Conservation (phyloP, 2,329 filamentous ascomycete species). For the Diplocarpon rosae region DNA sequence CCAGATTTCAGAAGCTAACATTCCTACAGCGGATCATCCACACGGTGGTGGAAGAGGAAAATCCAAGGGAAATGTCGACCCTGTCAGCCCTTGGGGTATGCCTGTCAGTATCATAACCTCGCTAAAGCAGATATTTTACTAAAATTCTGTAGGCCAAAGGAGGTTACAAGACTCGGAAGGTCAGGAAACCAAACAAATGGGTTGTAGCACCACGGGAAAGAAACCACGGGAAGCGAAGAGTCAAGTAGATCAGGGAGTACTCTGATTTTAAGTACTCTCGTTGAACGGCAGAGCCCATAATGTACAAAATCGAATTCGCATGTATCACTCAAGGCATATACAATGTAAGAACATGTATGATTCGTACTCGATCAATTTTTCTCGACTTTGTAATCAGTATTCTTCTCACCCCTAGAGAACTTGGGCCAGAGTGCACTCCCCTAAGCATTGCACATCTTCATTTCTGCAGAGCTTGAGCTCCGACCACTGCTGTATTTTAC, state of each 20-base stretch:
- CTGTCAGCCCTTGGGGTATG: slow-evolving; percentile 91
- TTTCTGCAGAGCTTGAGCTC: no score
- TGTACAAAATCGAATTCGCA: no score
- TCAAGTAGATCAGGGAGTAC: slow-evolving; percentile 37
- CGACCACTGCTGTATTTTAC: no score
- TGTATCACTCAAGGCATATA: no score
- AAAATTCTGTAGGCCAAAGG: slow-evolving; percentile 52
- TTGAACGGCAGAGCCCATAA: no score
- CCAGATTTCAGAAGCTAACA: slow-evolving; percentile 19
- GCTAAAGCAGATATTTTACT: slow-evolving; percentile 23
- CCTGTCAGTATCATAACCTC: slow-evolving; percentile 53
- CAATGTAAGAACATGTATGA: no score
- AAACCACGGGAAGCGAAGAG: slow-evolving; percentile 82
- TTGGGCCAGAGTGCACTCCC: no score
- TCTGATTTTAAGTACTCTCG: background rate
- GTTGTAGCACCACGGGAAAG: slow-evolving; percentile 74
- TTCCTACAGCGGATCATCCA: slow-evolving; percentile 67
- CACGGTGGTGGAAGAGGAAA: slow-evolving; percentile 99
- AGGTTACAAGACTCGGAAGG: slow-evolving; percentile 84
- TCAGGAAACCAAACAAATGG: slow-evolving; percentile 83
- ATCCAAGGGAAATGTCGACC: slow-evolving; percentile 94
- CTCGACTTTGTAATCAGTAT: no score
- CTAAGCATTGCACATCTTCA: no score
- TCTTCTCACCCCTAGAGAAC: no score
- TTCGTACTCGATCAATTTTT: no score